Percentiles rank a stretch among this genome's conserved stretches.
Conservation (phyloP, 768 basidiomycete genomes). For the Lactarius indigo region DNA sequence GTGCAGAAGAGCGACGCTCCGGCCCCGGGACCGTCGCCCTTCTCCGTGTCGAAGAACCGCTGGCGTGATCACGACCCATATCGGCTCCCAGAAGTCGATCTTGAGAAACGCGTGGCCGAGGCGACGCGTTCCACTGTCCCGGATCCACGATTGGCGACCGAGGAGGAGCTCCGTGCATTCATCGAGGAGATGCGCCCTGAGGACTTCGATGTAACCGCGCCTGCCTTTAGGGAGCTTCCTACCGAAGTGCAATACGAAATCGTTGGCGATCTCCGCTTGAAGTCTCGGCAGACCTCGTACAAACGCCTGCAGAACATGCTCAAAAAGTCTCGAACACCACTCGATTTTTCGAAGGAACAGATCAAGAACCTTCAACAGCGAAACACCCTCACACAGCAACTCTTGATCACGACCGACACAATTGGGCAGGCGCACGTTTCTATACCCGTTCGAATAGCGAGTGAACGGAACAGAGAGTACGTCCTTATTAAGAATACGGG, state of each 20-base stretch:
- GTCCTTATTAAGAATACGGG: slow-evolving; percentile 92
- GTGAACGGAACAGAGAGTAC: slow-evolving; percentile 92
- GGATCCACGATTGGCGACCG: slow-evolving; percentile 93
- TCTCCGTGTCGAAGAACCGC: slow-evolving; percentile 56
- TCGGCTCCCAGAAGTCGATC: slow-evolving; percentile 77
- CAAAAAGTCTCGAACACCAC: slow-evolving; percentile 65
- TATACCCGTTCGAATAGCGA: slow-evolving; percentile 92
- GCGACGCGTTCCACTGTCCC: slow-evolving; percentile 59
- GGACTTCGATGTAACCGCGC: slow-evolving; percentile 88
- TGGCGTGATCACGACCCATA: slow-evolving; percentile 89
- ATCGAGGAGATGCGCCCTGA: slow-evolving; percentile 96
- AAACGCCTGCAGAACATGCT: slow-evolving; percentile 91
- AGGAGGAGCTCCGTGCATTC: slow-evolving; percentile 88
- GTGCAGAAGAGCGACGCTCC: slow-evolving; percentile 23
- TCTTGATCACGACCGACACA: slow-evolving; percentile 86
- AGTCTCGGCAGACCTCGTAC: slow-evolving; percentile 93
- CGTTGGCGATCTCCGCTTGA: slow-evolving; percentile 89
- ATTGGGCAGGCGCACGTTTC: slow-evolving; percentile 87
- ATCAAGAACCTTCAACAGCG: slow-evolving; percentile 87
- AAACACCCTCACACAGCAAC: slow-evolving; percentile 88
- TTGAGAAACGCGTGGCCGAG: slow-evolving; percentile 59
- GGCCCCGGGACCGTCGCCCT: slow-evolving; percentile 40
- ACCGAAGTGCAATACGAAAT: slow-evolving; percentile 99
- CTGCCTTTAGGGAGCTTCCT: slow-evolving; percentile 87
- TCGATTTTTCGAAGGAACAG: slow-evolving; percentile 96